Evolutionary conservation across 2,329 filamentous ascomycete species (phyloP).

Genomic region (Mycosphaerelloides madeirae): DNA sequence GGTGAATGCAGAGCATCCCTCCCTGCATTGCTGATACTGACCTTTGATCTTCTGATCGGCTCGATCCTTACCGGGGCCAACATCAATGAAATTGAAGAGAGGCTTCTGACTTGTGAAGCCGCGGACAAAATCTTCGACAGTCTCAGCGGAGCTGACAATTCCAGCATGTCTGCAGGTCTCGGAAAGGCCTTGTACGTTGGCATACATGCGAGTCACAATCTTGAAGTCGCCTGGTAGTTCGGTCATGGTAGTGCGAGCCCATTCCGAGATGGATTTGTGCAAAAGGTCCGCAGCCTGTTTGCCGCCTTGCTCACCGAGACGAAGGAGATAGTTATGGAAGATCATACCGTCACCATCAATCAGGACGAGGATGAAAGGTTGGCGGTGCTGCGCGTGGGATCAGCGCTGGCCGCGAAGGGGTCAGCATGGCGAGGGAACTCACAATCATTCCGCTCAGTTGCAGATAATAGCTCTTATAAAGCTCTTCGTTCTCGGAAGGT

Average conservation of each 20-base stretch:
- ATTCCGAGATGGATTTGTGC: constrained; percentile 45
- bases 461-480: constrained; percentile 1
- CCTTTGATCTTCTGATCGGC: constrained; percentile 56
- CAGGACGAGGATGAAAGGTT: constrained; percentile 57
- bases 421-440: constrained; percentile 1
- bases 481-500: constrained; percentile 1
- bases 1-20: background rate
- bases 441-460: constrained; percentile 26
- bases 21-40: constrained; percentile 20
- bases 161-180: constrained; percentile 32
- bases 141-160: constrained; percentile 41
- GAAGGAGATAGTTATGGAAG: constrained; percentile 27
- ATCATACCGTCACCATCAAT: constrained; percentile 59
- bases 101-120: constrained; percentile 55
- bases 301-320: constrained; percentile 48
- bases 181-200: constrained; percentile 36
- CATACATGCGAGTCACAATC: constrained; percentile 44
- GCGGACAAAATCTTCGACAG: constrained; percentile 46
- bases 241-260: constrained; percentile 31
- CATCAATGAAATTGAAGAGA: constrained; percentile 58
- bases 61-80: constrained; percentile 55
- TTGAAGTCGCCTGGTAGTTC: constrained; percentile 39
- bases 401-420: background rate
- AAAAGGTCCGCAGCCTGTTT: constrained; percentile 51
- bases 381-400: constrained; percentile 37